Conservation (phyloP, 2,329 filamentous ascomycete species). For the Trichophyton equinum region DNA sequence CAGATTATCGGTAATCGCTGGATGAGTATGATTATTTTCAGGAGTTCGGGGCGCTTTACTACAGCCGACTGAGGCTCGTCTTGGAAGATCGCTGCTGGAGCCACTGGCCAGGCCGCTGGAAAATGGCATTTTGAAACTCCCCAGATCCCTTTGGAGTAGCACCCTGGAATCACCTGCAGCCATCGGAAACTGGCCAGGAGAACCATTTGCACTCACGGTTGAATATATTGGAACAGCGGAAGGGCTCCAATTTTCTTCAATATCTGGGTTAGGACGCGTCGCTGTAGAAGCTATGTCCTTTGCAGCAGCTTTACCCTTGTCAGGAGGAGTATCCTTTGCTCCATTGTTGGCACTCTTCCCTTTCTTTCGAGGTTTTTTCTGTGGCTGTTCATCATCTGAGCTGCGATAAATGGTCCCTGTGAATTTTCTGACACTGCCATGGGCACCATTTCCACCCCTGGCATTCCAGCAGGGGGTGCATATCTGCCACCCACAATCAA, state of each 20-base stretch:
- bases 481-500: conserved; percentile 24
- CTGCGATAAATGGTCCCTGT: conserved; percentile 11
- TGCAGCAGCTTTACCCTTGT: not conserved
- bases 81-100: not conserved
- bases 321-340: not conserved
- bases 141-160: not conserved
- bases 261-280: not conserved
- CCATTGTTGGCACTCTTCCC: not conserved
- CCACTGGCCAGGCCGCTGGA: not conserved
- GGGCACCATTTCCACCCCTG: conserved; percentile 14
- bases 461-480: conserved; percentile 22
- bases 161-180: not conserved
- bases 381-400: conserved; percentile 3
- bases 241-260: not conserved
- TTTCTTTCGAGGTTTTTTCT: not conserved
- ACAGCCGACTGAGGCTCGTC: not conserved
- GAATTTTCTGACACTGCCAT: conserved; percentile 13
- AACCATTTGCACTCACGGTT: not conserved
- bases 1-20: not conserved
- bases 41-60: not conserved
- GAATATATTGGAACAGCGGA: too few species aligned
- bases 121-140: not conserved
- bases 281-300: not conserved
- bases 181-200: not conserved
- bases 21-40: not conserved